Conservation (phyloP, 2,329 filamentous ascomycete genomes). For the Rutstroemia sp. region DNA sequence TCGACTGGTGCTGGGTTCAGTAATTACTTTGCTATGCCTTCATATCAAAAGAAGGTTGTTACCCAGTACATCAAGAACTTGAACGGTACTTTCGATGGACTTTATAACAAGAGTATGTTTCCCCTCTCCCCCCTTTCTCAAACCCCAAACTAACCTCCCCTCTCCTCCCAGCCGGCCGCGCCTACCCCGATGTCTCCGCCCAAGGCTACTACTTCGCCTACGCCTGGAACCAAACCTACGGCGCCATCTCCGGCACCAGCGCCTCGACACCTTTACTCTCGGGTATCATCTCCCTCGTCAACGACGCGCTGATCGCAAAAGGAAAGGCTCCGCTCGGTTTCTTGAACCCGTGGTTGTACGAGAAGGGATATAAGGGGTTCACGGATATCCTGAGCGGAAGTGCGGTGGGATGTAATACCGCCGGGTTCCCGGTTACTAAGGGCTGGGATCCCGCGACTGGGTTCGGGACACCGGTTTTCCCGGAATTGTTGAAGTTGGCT, state of each 20-base stretch:
- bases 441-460: conserved; percentile 34
- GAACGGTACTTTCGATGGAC: conserved; percentile 37
- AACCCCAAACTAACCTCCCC: not conserved
- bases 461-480: conserved; percentile 28
- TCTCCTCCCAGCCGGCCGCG: conserved; percentile 32
- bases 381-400: conserved; percentile 33
- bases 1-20: conserved; percentile 47
- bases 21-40: conserved; percentile 38
- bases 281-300: conserved; percentile 51
- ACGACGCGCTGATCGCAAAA: conserved; percentile 48
- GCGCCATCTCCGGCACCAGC: conserved; percentile 40
- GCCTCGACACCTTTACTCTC: conserved; percentile 50
- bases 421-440: conserved; percentile 23
- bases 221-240: conserved; percentile 31
- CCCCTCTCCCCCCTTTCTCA: not conserved
- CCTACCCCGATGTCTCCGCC: conserved; percentile 44
- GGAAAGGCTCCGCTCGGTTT: conserved; percentile 39
- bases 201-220: conserved; percentile 50
- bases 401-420: conserved; percentile 30
- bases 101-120: conserved; percentile 33
- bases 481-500: not conserved
- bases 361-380: conserved; percentile 30
- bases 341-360: conserved; percentile 38
- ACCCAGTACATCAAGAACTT: conserved; percentile 35
- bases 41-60: conserved; percentile 40